A percentile compares a stretch with the other conserved stretches of the same genome.
These are phyloP conservation scores for Claviceps digitariae DNA, from an alignment of 2,329 filamentous ascomycete species.

Conservation along the genomic window DNA sequence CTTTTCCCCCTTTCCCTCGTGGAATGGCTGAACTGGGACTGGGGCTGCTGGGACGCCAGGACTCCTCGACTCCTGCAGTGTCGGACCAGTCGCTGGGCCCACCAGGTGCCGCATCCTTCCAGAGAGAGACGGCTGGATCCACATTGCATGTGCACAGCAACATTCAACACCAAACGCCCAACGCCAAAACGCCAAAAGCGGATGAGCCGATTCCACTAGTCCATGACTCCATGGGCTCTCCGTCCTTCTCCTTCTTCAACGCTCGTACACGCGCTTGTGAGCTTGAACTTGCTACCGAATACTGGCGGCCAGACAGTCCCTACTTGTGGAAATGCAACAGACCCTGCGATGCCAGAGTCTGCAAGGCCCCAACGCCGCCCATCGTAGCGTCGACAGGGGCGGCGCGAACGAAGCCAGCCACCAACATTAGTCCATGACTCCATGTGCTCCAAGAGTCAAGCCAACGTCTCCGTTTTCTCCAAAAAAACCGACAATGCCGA, in stretches of 20 bases:
- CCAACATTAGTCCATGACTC: too few species aligned
- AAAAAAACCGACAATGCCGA: neutral
- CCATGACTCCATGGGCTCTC: neutral
- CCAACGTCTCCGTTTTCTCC: slow-evolving; percentile 1
- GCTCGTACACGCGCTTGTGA: too few species aligned
- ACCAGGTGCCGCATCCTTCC: neutral
- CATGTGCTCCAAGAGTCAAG: neutral
- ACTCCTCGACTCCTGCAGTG: too few species aligned
- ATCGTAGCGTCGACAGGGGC: neutral
- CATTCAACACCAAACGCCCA: too few species aligned
- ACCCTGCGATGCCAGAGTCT: neutral
- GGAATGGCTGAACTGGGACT: neutral
- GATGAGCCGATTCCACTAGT: neutral
- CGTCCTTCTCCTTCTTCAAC: too few species aligned
- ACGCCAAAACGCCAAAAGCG: too few species aligned
- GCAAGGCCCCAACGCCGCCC: neutral
- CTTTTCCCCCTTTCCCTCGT: neutral
- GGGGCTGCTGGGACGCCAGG: too few species aligned
- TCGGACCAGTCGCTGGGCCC: too few species aligned
- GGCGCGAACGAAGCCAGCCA: slow-evolving; percentile 1
- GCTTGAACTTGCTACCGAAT: too few species aligned
- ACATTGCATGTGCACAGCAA: too few species aligned
- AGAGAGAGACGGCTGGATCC: too few species aligned
- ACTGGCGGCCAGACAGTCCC: too few species aligned
- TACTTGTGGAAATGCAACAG: neutral